Base-by-base conservation (phyloP, 225 moss, liverwort and hornwort genomes). In the Anthoceros angustus region DNA sequence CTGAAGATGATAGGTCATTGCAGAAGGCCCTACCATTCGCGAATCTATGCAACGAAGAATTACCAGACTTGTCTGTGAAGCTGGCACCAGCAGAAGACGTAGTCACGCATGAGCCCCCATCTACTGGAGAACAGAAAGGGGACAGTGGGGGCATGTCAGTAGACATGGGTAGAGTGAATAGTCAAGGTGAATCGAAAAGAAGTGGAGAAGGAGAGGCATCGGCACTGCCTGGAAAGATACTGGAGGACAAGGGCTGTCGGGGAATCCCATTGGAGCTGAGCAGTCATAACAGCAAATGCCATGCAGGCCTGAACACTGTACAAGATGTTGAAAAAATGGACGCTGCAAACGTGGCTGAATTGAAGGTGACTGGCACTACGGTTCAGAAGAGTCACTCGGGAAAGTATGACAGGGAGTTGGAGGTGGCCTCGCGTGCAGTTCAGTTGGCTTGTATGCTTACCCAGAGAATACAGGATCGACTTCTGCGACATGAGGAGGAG, bases 401-500 rank as follows among this genome's bases (percentile, higher is more conserved):
- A 0, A 75, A 74, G 61, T 89, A 87, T 49, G 84, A 81, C 10
- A 81, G 38, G 68, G 89, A 92, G 76, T 65, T 92, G 87, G 81
- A 87, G 32, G 77, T 80, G 71, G 98, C 89, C 48, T 69, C 87
- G 61, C 80, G 82, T 69, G 98, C 92, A 8, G 89, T 99, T 42
- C 98, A 99, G 79, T 87, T 99, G 50, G 86, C 92, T 7, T 87
- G 80, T 77, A 79, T 84, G 80, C 79, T 99, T 38, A 89, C 86
- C 68, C 92, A 92, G 73, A 78, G 84, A 43, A 83, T 87, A 43
- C 98, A 99, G 71, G 82, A 83, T 66, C 79, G 87, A 64, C 38
- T 99, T 73, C 77, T 99, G 39, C 85, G 76, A 10, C 72, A 79
- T 63, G 83, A 89, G 77, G 92, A 92, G 78, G 86, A 72, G 60